Evolutionary conservation across 441 rosid genomes (phyloP), one percentile per base, ranked within the genome.

Genomic region (Adansonia madagascariensis): DNA sequence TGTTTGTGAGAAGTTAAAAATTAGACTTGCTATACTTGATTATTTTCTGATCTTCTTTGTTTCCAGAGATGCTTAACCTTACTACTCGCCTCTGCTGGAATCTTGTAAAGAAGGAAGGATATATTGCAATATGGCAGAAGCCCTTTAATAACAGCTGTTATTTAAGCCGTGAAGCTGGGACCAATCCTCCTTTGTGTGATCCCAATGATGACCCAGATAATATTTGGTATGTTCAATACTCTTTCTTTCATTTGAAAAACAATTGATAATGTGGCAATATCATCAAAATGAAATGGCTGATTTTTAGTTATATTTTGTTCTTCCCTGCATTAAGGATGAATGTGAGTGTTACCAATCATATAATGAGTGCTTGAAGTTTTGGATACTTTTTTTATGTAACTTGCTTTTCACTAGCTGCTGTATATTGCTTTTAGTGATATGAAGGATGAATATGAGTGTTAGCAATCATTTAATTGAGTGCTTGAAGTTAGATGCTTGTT

Each of bases 51-150:
- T 66, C 75, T 76, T 78, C 59, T 22, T 46, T 75, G 12, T 60
- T 75, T 76, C 47, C 95, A 94, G 99, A 89, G 90, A 97, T 94
- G 99, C 84, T 97, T 67, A 85, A 92, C 82, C 94, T 97, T 76
- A 94, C 98, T 14, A 87, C 84, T 73, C 91, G 88, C 63, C 94
- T 97, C 71, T 97, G 99, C 88, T 94, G 99, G 99, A 85, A 86
- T 77, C 95, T 94, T 75, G 91, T 94, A 24, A 94, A 93, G 89
- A 97, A 88, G 87, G 99, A 91, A 84, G 98, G 98, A 66, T 95
- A 94, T 81, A 84, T 97, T 87, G 98, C 99, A 75, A 84, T 97
- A 75, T 94, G 99, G 98, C 85, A 86, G 85, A 94, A 97, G 81
- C 98, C 99, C 72, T 49, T 75, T 39, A 88, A 93, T 82, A 93